Evolutionary conservation across 2,329 filamentous ascomycete species (phyloP).

Genomic region (Curvularia sp.): DNA sequence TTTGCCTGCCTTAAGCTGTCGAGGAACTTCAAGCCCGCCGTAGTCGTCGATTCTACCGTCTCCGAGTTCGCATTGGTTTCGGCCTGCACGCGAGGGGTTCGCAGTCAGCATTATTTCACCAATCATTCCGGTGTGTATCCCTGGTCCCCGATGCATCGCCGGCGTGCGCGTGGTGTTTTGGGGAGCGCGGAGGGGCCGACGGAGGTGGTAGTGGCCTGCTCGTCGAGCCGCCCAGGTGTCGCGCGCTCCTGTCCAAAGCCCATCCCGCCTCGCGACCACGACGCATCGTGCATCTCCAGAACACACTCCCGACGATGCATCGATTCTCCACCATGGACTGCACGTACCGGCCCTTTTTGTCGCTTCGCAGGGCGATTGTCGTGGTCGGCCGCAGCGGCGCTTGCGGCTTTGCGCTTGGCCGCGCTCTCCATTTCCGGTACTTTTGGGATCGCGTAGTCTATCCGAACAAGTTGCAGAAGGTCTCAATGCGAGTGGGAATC

Average conservation of each 20-base stretch:
- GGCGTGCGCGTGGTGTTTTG: conserved; percentile 39
- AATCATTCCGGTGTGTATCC: background rate
- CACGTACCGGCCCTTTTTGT: conserved; percentile 65
- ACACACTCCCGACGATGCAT: conserved; percentile 33
- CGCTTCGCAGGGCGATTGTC: conserved; percentile 65
- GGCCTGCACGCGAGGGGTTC: conserved; percentile 34
- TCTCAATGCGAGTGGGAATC: conserved; percentile 23
- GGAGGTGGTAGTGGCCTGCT: conserved; percentile 38
- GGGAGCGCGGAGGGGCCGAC: conserved; percentile 36
- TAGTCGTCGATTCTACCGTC: conserved; percentile 71
- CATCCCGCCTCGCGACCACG: conserved; percentile 41
- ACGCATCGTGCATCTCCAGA: conserved; percentile 24
- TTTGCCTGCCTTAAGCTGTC: conserved; percentile 76
- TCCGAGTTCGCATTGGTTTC: conserved; percentile 54
- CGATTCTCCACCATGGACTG: conserved; percentile 27
- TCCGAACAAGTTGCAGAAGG: conserved; percentile 25
- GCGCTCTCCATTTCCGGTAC: conserved; percentile 51
- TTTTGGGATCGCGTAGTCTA: conserved; percentile 42
- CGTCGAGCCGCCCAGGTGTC: conserved; percentile 47
- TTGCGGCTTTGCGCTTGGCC: conserved; percentile 64
- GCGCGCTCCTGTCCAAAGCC: conserved; percentile 39
- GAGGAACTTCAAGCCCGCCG: conserved; percentile 75
- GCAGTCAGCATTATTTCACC: conserved; percentile 35
- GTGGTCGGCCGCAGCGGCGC: conserved; percentile 56
- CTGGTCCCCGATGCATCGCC: conserved; percentile 27